Evolutionary conservation across 805 yeast species (phyloP).

Genomic region (Spathaspora sp.): DNA sequence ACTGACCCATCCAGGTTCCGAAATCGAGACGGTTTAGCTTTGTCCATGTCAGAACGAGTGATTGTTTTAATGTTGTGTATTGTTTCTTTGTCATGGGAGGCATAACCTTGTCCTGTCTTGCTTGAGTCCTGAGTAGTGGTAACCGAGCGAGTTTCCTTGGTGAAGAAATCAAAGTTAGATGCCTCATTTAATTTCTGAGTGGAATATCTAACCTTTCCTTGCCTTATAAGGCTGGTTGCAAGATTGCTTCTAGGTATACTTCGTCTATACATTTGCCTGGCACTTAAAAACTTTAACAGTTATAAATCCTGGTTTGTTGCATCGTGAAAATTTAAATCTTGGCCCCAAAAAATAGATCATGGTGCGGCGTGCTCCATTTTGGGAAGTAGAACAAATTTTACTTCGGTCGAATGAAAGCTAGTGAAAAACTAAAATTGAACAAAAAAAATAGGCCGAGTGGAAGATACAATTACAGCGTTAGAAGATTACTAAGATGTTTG

Average conservation of each 20-base stretch:
- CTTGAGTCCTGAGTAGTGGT: background rate
- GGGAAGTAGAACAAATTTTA: background rate
- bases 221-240: background rate
- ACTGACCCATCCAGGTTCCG: constrained; percentile 39
- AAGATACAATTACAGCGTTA: background rate
- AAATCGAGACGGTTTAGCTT: constrained; percentile 23
- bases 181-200: background rate
- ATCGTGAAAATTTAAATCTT: background rate
- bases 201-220: background rate
- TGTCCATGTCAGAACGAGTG: background rate
- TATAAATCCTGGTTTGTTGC: background rate
- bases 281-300: background rate
- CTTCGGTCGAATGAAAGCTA: constrained; percentile 2
- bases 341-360: background rate
- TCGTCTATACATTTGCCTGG: background rate
- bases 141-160: background rate
- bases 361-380: background rate
- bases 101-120: background rate
- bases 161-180: background rate
- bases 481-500: background rate
- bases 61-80: background rate
- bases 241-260: background rate
- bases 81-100: background rate
- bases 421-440: background rate
- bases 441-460: background rate